phyloP scores from a whole-genome alignment of 2,329 filamentous ascomycete species.

The Atkinsonella hypoxylon region DNA sequence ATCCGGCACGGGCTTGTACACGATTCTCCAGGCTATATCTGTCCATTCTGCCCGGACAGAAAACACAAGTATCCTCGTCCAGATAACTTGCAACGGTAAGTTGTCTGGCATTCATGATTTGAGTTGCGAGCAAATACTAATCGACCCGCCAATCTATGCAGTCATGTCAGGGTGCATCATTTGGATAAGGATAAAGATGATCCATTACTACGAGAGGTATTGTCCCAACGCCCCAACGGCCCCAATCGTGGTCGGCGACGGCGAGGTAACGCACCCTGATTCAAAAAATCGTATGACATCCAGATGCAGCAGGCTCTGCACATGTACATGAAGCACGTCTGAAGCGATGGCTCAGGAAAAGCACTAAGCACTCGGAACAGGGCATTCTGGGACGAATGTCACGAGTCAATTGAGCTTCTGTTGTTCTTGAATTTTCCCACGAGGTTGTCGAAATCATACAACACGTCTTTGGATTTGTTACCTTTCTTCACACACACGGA shows the following conservation, averaged over 20 bases:
- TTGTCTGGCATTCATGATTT: slow-evolving; percentile 3
- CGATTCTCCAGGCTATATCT: slow-evolving; percentile 87
- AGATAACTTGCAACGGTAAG: slow-evolving; percentile 87
- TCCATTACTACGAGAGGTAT: slow-evolving; percentile 64
- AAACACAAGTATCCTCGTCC: slow-evolving; percentile 92
- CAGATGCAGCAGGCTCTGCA: not conserved
- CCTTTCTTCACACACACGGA: not conserved
- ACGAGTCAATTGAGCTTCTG: not conserved
- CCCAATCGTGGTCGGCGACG: slow-evolving; percentile 69
- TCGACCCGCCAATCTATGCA: slow-evolving; percentile 21
- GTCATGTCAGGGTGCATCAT: slow-evolving; percentile 89
- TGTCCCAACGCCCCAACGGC: slow-evolving; percentile 76
- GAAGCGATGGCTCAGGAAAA: not conserved
- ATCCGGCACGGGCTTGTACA: slow-evolving; percentile 77
- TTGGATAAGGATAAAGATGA: slow-evolving; percentile 85
- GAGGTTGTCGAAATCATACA: not conserved
- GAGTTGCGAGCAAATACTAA: slow-evolving; percentile 6
- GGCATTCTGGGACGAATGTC: not conserved
- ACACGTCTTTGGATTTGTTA: not conserved
- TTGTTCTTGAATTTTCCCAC: not conserved
- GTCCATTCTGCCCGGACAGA: slow-evolving; percentile 86
- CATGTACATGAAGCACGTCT: not conserved
- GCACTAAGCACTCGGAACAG: not conserved
- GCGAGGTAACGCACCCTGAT: slow-evolving; percentile 35
- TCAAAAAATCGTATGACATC: not conserved